Base-by-base conservation (phyloP, 805 yeast species). In the Metschnikowia hibisci region DNA sequence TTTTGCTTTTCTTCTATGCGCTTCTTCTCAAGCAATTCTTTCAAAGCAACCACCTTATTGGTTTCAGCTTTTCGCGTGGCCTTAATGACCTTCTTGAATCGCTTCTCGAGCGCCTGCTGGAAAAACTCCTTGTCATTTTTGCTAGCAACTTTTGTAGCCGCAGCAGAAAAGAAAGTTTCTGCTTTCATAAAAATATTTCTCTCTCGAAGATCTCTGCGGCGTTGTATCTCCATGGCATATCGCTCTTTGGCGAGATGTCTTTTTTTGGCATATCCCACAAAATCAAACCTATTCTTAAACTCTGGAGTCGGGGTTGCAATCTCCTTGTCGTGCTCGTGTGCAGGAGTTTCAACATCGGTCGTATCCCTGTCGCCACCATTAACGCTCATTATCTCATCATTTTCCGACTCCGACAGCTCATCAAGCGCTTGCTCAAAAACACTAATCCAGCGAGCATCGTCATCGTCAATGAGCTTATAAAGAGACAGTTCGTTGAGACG, bases 401-500 rank as follows among this genome's bases (percentile, higher is more conserved):
- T 45, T 4, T 51, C 55, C 12, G 52, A 49, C 7, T 47, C 51
- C 15, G 51, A 54, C 16, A 51, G 53, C 20, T 42, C 50, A 20
- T 39, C 45, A 15, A 66, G 42, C 22, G 61, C 60, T 8, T 41
- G 42, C 44, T 66, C 71, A 37, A 66, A 56, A 10, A 47, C 53
- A 38, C 43, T 40, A 18, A 46, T 53, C 71, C 65, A 62, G 39
- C 57, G 52, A 32, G 50, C 47, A 22, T 62, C 66, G 58, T 66
- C 67, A 22, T 64, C 67, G 32, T 67, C 74, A 11, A 76, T 71
- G 45, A 86, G 69, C 40, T 77, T 71, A 47, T 84, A 78, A 38
- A 91, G 62, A 0, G 96, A 95, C 40, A 69, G 71, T 58, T 90
- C 96, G 3, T 91, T 93, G 41, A 81, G 67, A 43, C 86, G 71